Evolutionary conservation across 345 rosid genomes (phyloP), one percentile per base, ranked within the genome.

Genomic region (Cardamine chenopodiifolia): DNA sequence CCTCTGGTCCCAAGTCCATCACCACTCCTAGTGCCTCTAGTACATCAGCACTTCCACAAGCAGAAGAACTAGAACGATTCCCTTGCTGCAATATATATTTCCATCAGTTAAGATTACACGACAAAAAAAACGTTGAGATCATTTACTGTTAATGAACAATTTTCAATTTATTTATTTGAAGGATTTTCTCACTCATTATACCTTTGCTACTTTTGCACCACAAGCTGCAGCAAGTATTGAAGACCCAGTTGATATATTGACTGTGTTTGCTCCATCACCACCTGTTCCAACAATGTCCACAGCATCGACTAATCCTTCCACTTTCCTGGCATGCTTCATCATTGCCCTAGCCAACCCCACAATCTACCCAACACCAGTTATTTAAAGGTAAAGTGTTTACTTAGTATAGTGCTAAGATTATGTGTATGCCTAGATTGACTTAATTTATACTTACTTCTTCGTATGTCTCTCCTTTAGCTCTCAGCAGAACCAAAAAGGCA

Each of bases 31-130:
- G 62, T 25, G 89, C 90, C 77, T 92, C 98, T 50, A 92, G 71
- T 12, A 92, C 98, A 76, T 96, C 98, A 52, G 97, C 99, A 78
- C 99, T 96, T 79, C 99, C 99, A 76, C 98, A 92, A 5, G 99
- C 96, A 52, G 97, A 96, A 70, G 99, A 96, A 71, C 99, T 96
- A 0, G 99, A 90, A 26, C 93, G 91, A 74, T 83, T 96, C 73
- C 99, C 98, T 87, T 89, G 98, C 98, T 96, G 89, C 78, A 73
- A 69, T 11, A 71, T 26, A 26, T 10, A 39, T n/a, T 1, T 34
- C 5, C 9, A 11, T 62, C 44, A 40, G 17, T 37, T 37, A 37
- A 12, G 45, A 37, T 13, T 35, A 35, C 12, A 60, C 17, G 18
- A 13, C 31, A 47, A 37, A 13, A 20, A 20, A 23, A 23, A n/a